Conservation (phyloP, 306 rosid genomes). For the Gastrolobium bilobum region DNA sequence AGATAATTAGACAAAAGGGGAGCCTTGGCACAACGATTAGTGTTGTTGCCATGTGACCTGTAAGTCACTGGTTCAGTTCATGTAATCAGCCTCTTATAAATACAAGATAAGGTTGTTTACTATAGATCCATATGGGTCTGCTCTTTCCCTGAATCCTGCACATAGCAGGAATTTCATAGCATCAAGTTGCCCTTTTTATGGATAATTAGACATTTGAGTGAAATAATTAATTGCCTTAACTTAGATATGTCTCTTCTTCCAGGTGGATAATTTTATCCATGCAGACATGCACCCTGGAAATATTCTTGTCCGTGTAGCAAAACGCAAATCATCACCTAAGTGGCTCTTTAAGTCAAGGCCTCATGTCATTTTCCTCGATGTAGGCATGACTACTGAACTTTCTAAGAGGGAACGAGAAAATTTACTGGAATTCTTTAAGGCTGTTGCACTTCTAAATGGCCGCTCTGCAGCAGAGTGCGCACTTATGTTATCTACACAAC, state of each 20-base stretch:
- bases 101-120: too few species aligned
- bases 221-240: constrained; percentile 39
- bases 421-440: constrained; percentile 78
- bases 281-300: constrained; percentile 97
- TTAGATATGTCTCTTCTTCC: constrained; percentile 49
- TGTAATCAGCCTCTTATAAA: too few species aligned
- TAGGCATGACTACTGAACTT: constrained; percentile 85
- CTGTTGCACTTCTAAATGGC: constrained; percentile 79
- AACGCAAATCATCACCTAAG: constrained; percentile 53
- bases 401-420: constrained; percentile 62
- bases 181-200: too few species aligned
- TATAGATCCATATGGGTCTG: too few species aligned
- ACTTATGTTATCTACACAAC: constrained; percentile 73
- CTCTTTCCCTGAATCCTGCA: too few species aligned
- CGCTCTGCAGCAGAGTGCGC: constrained; percentile 76
- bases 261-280: constrained; percentile 89
- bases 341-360: constrained; percentile 71
- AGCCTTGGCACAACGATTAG: too few species aligned
- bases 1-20: not conserved
- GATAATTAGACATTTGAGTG: constrained; percentile 25
- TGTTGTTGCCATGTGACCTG: too few species aligned
- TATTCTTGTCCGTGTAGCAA: constrained; percentile 73
- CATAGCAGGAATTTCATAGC: too few species aligned
- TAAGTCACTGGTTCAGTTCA: too few species aligned
- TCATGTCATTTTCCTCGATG: constrained; percentile 88